Base-by-base conservation (phyloP, 2,329 filamentous ascomycete species). In the Scytalidium sp. region DNA sequence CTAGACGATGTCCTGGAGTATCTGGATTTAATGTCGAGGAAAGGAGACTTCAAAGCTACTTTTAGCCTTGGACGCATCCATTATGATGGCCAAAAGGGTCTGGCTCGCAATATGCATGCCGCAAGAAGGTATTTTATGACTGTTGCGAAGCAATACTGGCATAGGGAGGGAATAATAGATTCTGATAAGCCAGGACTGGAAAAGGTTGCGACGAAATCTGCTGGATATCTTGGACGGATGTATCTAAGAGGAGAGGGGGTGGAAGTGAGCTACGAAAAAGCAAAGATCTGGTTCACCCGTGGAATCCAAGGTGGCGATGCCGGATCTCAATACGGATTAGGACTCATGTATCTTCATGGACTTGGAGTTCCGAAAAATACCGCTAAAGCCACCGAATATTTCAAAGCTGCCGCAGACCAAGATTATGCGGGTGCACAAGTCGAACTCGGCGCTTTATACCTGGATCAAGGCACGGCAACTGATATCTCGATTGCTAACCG, bases 1-100 rank as follows among this genome's bases (percentile, higher is more conserved):
- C 82, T 97, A 51, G 91, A 96, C 60, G 93, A 99, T 67, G 88
- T 97, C 15, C 83, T 99, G 51, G 94, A 99, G 65, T 99, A 96
- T 61, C 70, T 89, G 56, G 83, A 88, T 62, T 72, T 89, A 43
- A 80, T 88, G 71, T 85, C 84, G n/a, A 75, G 84, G 41, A 88
- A 88, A 59, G 86, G 86, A n/a, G 84, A 89, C 56, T 73, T 85
- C 32, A 83, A 81, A 60, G 84, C 85, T 4, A 87, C 83, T 5
- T 87, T 87, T 56, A 84, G 79, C 42, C 69, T 90, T 1, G 86
- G 82, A 2, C 81, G 84, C 59, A 75, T 88, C 54, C 79, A 88
- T 62, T 89, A 89, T 56, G 85, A 89, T 55, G 85, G 85, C 1
- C 76, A 81, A 13, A 75, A 80, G 53, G 78, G 77, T 4, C 68